Evolutionary conservation across 768 basidiomycete species (phyloP), one percentile per base, ranked within the genome.

Genomic region (Tubosaeta brunneosetosa): DNA sequence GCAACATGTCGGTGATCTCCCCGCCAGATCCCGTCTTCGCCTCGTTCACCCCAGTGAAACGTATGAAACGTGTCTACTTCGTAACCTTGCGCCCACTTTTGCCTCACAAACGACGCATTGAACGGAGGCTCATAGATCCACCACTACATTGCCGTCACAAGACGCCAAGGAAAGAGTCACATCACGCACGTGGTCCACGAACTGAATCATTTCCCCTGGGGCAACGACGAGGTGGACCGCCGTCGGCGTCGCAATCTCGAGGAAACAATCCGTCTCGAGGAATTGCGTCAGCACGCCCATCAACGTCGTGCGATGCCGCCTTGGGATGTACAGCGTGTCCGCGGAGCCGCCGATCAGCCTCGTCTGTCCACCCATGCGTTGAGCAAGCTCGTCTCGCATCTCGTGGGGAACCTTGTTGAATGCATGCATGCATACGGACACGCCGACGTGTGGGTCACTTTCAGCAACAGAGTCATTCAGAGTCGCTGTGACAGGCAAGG

Each of bases 21-120:
- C 49, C 51, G 61, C 73, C 76, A 77, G 27, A 58, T 46, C 3
- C 70, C 72, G 27, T 73, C 65, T 4, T 46, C 60, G 4, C 55
- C 66, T 6, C 50, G 66, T 46, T 77, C 75, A 10, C 74, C 76
- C 77, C 78, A 79, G 55, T 77, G 75, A 52, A 77, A 79, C 0
- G 75, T 70, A 53, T 79, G 78, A 59, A 79, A 78, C 9, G 78
- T 74, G 52, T 78, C 79, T 16, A 80, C 78, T 50, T 78, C 78
- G 49, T 64, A 71, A 1, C 77, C 77, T 50, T 72, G 63, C 0
- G 56, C 60, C 79, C 79, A 79, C 49, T 75, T 70, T 42, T 73
- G 63, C 14, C 77, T 69, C 50, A 79, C 78, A 55, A 74, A 79
- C 22, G 66, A 65, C 13, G 74, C 68, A 49, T 78, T 71, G 49